Evolutionary conservation across 116 monocot genomes (phyloP).

Genomic region (Dioscorea cayenensis): DNA sequence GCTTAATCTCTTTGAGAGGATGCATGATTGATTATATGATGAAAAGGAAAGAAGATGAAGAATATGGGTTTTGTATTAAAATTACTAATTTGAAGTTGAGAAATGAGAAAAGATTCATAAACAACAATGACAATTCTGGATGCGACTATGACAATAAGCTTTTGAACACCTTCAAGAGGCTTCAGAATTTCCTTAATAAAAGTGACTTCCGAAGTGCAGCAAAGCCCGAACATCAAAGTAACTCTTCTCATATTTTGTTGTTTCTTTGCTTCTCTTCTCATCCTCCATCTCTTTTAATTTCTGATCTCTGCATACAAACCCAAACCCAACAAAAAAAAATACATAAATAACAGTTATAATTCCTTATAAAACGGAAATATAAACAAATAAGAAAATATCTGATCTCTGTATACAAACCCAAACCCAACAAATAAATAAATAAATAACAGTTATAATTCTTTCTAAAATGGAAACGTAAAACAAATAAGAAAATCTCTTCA

Average conservation of each 20-base stretch:
- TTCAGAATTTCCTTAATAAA: conserved; percentile 69
- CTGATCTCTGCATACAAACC: not conserved
- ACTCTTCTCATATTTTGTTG: conserved; percentile 48
- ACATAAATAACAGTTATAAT: too few species aligned
- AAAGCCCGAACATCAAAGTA: conserved; percentile 95
- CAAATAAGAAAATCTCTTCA: too few species aligned
- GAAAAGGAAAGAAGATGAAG: too few species aligned
- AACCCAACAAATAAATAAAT: too few species aligned
- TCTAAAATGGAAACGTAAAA: too few species aligned
- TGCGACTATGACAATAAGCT: conserved; percentile 67
- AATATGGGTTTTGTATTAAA: too few species aligned
- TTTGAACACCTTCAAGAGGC: conserved; percentile 51
- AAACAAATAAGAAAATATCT: too few species aligned
- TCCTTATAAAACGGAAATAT: too few species aligned
- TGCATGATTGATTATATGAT: too few species aligned
- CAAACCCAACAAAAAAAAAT: not conserved
- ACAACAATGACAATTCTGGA: conserved; percentile 65
- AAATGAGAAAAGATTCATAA: conserved; percentile 36
- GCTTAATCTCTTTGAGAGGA: conserved; percentile 84
- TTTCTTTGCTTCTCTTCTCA: conserved; percentile 2
- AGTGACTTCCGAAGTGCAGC: conserved; percentile 81
- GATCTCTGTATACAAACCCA: too few species aligned
- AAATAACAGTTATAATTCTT: too few species aligned
- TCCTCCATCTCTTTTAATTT: not conserved
- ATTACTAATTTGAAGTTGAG: conserved; percentile 54